Conservation (phyloP, 2,329 filamentous ascomycete genomes). For the Nemania bipapillata region DNA sequence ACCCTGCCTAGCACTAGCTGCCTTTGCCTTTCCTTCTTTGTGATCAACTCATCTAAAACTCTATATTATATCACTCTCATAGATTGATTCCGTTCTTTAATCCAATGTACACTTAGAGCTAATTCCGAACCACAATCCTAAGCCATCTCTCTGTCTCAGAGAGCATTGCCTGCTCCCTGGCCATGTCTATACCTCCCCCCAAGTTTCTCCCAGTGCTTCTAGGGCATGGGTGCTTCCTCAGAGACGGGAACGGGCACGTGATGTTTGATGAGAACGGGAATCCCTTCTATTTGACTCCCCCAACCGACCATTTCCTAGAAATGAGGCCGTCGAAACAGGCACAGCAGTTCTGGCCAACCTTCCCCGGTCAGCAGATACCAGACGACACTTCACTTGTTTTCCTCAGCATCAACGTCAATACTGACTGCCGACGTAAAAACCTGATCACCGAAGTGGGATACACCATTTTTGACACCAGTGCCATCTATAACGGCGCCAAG, state of each 20-base stretch:
- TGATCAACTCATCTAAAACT: neutral
- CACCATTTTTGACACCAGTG: constrained; percentile 30
- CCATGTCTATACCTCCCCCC: constrained; percentile 6
- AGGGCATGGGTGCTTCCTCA: constrained; percentile 29
- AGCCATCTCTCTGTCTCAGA: no score
- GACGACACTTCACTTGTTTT: constrained; percentile 27
- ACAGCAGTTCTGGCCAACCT: constrained; percentile 27
- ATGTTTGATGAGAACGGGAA: neutral
- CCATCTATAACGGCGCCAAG: constrained; percentile 18
- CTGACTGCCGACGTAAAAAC: constrained; percentile 14
- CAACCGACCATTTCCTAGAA: constrained; percentile 18
- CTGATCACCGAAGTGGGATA: constrained; percentile 34
- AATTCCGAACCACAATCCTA: neutral
- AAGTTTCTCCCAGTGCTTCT: constrained; percentile 31
- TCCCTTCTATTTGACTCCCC: constrained; percentile 21
- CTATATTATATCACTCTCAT: neutral
- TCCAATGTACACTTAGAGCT: neutral
- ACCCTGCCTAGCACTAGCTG: no score
- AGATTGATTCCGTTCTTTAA: neutral
- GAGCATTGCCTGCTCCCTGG: no score
- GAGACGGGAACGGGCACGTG: neutral
- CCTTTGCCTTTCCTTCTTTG: neutral
- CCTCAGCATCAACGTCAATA: constrained; percentile 26
- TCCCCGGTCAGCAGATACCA: neutral
- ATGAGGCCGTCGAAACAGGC: constrained; percentile 22